phyloP scores from a whole-genome alignment of 331 rosid species.

The Rhamnella rubrinervis region DNA sequence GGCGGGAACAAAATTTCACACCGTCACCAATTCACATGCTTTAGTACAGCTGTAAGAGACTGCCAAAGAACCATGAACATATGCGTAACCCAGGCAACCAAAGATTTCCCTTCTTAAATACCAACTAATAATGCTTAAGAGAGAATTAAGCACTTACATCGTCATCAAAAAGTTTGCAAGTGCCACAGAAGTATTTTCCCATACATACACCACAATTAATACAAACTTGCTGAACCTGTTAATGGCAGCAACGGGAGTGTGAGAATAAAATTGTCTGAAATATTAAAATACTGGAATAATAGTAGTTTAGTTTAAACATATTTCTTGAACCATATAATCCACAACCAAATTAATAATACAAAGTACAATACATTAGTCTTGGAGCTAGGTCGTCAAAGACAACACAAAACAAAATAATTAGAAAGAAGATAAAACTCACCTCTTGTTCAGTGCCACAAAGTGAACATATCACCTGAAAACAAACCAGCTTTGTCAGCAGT shows the following conservation, averaged over 20 bases:
- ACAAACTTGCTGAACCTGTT: conserved; percentile 86
- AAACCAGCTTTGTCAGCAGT: conserved; percentile 14
- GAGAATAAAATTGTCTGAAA: not conserved
- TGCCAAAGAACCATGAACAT: not conserved
- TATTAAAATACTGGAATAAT: no score
- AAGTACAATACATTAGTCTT: not conserved
- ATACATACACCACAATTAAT: conserved; percentile 83
- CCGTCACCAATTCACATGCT: not conserved
- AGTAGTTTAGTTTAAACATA: no score
- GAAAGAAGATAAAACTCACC: conserved; percentile 42
- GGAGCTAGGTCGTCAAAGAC: not conserved
- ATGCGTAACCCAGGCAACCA: no score
- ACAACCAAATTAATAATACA: no score
- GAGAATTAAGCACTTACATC: conserved; percentile 52
- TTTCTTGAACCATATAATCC: no score
- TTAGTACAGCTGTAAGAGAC: not conserved
- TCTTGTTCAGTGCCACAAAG: conserved; percentile 83
- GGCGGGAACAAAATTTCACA: not conserved
- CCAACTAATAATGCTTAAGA: no score
- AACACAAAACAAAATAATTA: not conserved
- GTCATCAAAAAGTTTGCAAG: conserved; percentile 87
- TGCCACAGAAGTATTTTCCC: conserved; percentile 77
- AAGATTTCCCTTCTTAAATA: not conserved
- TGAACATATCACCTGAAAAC: conserved; percentile 69
- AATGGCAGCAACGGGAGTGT: conserved; percentile 19